phyloP scores from a whole-genome alignment of 306 rosid genomes.

The Begonia peltatifolia region DNA sequence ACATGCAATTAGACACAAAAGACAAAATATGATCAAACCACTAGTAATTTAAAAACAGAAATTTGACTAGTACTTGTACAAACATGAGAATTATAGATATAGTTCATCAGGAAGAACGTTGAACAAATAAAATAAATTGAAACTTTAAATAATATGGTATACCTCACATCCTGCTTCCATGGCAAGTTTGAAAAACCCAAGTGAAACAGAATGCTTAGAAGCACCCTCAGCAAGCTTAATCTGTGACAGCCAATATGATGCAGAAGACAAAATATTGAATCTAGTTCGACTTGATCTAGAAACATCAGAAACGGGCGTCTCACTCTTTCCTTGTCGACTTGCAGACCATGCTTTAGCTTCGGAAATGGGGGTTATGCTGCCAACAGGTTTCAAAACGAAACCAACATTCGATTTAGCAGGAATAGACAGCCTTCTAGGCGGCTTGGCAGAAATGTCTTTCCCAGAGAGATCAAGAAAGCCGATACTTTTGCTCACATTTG shows the following conservation, averaged over 20 bases:
- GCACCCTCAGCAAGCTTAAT: conserved; percentile 78
- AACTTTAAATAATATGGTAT: neutral
- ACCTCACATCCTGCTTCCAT: conserved; percentile 86
- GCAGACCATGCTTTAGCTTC: conserved; percentile 42
- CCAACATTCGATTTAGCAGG: conserved; percentile 44
- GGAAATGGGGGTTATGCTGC: conserved; percentile 59
- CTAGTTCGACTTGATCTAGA: conserved; percentile 34
- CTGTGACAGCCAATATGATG: conserved; percentile 77
- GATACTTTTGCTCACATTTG: conserved; percentile 62
- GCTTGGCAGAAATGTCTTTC: conserved; percentile 72
- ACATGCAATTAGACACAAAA: neutral
- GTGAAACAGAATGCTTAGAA: conserved; percentile 58
- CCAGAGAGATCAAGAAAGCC: conserved; percentile 65
- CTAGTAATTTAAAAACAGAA: too few relatives aligned
- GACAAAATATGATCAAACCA: neutral
- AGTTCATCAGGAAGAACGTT: too few relatives aligned
- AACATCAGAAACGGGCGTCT: conserved; percentile 53
- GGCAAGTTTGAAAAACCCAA: conserved; percentile 80
- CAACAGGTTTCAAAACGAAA: conserved; percentile 32
- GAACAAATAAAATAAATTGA: too few relatives aligned
- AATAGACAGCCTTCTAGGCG: conserved; percentile 76
- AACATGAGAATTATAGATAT: too few relatives aligned
- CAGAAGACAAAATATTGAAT: conserved; percentile 44
- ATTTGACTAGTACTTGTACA: too few relatives aligned
- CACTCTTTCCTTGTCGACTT: conserved; percentile 31